A percentile compares a stretch with the other conserved stretches of the same genome.
Evolutionary conservation across 1,284 basidiomycete species (phyloP).

Genomic region (Ceratobasidium sp.): DNA sequence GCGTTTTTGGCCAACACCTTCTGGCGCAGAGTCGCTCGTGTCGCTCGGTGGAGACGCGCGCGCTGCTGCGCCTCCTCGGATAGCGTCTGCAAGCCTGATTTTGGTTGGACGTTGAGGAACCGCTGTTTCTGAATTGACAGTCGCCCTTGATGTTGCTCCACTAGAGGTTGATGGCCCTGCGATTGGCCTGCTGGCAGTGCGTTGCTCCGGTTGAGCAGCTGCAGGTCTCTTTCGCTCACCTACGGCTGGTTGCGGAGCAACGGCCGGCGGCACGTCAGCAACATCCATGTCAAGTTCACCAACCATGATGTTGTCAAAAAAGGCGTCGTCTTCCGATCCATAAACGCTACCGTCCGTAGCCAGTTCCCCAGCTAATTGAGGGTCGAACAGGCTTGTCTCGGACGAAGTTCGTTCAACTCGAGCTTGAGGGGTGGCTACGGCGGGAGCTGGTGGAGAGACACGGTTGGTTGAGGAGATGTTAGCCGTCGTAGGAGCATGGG

Average conservation of each 20-base stretch:
- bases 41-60: background rate
- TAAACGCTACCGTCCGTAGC: conserved; percentile 28
- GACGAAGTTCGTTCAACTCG: background rate
- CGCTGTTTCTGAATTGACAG: background rate
- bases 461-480: background rate
- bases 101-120: background rate
- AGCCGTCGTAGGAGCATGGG: background rate
- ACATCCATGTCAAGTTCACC: conserved; percentile 37
- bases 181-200: background rate
- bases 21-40: background rate
- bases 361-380: conserved; percentile 8
- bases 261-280: conserved; percentile 10
- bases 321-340: conserved; percentile 40
- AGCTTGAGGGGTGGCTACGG: background rate
- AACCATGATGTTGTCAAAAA: conserved; percentile 35
- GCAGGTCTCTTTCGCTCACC: background rate
- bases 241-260: background rate
- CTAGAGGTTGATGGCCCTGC: background rate
- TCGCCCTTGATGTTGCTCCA: background rate
- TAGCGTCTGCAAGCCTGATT: conserved; percentile 28
- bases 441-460: background rate
- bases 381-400: background rate
- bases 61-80: conserved; percentile 12
- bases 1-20: conserved; percentile 14
- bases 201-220: background rate